Evolutionary conservation across 345 rosid species (phyloP).

Genomic region (Capsella bursapastoris): DNA sequence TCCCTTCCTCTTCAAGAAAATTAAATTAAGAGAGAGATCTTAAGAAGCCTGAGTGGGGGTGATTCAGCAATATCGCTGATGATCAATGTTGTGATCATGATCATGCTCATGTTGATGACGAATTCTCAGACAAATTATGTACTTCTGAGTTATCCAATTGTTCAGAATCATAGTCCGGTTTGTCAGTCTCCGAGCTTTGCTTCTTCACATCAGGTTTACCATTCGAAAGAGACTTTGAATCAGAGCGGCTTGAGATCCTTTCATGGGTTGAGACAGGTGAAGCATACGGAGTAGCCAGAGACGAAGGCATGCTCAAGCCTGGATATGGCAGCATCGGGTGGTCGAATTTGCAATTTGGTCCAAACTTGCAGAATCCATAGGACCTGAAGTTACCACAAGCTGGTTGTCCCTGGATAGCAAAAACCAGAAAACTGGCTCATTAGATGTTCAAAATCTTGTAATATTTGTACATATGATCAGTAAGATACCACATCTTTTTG

Average conservation of each 20-base stretch:
- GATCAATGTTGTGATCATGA: constrained; percentile 12
- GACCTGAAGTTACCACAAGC: constrained; percentile 61
- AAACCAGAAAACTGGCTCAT: constrained; percentile 22
- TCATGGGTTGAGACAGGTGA: constrained; percentile 23
- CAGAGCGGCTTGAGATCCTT: constrained; percentile 38
- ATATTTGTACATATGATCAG: neutral
- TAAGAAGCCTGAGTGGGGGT: constrained; percentile 29
- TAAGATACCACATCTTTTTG: neutral
- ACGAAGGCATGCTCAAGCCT: constrained; percentile 24
- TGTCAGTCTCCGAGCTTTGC: constrained; percentile 17
- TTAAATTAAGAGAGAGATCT: constrained; percentile 31
- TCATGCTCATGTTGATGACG: constrained; percentile 35
- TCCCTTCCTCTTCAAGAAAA: constrained; percentile 28
- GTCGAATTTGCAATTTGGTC: constrained; percentile 75
- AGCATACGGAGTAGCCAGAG: constrained; percentile 28
- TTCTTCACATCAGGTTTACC: constrained; percentile 38
- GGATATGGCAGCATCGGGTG: constrained; percentile 65
- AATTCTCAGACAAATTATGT: constrained; percentile 20
- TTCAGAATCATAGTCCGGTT: constrained; percentile 16
- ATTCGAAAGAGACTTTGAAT: constrained; percentile 22
- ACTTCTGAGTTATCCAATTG: constrained; percentile 16
- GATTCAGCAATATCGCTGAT: neutral
- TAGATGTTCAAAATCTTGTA: neutral
- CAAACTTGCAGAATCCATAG: constrained; percentile 74
- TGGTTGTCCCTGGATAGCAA: constrained; percentile 66